Evolutionary conservation across 768 basidiomycete species (phyloP).

Genomic region (Epithele typhae): DNA sequence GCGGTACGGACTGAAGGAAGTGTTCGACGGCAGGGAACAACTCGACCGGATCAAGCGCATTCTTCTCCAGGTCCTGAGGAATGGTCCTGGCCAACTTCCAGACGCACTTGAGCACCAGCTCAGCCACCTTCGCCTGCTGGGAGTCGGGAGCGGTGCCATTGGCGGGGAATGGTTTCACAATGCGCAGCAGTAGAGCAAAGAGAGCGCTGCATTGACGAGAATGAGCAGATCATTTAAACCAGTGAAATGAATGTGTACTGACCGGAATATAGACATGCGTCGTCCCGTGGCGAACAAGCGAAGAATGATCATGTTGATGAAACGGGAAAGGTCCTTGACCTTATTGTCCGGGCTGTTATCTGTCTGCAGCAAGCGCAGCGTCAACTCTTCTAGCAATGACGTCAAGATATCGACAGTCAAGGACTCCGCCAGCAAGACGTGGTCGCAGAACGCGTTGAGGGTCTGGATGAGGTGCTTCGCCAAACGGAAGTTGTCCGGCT

Average conservation of each 20-base stretch:
- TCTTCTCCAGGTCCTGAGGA: conserved; percentile 82
- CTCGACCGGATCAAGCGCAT: conserved; percentile 79
- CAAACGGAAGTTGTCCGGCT: conserved; percentile 82
- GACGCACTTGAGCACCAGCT: conserved; percentile 91
- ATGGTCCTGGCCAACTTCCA: conserved; percentile 98
- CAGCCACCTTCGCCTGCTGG: conserved; percentile 83
- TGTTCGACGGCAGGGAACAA: conserved; percentile 91
- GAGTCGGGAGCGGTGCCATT: conserved; percentile 71
- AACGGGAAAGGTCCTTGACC: conserved; percentile 89
- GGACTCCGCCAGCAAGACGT: conserved; percentile 81
- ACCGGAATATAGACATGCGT: conserved; percentile 91
- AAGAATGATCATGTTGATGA: conserved; percentile 98
- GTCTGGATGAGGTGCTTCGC: conserved; percentile 98
- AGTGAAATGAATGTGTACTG: conserved; percentile 28
- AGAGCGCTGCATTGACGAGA: conserved; percentile 48
- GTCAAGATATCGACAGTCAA: conserved; percentile 82
- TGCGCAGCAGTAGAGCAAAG: conserved; percentile 77
- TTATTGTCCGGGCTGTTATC: conserved; percentile 82
- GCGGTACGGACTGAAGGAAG: conserved; percentile 89
- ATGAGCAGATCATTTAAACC: too few relatives aligned
- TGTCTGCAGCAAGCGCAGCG: conserved; percentile 86
- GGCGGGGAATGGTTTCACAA: conserved; percentile 78
- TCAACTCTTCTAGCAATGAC: conserved; percentile 87
- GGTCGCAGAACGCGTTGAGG: conserved; percentile 91
- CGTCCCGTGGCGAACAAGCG: conserved; percentile 88